Base-by-base conservation (phyloP, 768 basidiomycete species). In the Naganishia antarctica region DNA sequence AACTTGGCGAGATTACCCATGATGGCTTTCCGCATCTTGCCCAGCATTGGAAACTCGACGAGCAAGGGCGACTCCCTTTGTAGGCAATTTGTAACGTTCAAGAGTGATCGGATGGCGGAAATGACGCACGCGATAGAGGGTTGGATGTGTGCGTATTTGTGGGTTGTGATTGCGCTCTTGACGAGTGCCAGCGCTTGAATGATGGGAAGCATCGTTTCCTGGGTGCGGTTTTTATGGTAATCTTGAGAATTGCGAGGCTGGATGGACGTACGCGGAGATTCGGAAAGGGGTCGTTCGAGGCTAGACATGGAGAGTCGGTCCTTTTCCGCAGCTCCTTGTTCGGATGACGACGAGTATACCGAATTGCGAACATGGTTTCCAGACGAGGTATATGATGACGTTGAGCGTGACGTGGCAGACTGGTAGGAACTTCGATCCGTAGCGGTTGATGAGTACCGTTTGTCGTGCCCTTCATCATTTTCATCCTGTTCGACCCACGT, bases 41-140 rank as follows among this genome's bases (percentile, higher is more conserved):
- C 84, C 40, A 99, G 82, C 3, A 81, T 65, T 0, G 87, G 84
- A 70, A 85, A 85, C 48, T 80, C 81, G 68, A 82, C 84, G 21
- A 99, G 82, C 23, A 88, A 78, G 0, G 83, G 82, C 0, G 90
- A 87, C 68, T 94, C 90, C 47, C 90, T 86, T 43, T 86, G 84
- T 25, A 96, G 81, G 61, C 90, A 93, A 64, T 88, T 88, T 16
- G 90, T 86, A 12, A 87, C 84, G 29, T 86, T 84, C 46, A 99
- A 83, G 18, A 94, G 87, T 29, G 87, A 84, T 32, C 93, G 87
- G 49, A 98, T 91, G 60, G 89, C 90, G 13, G 91, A 91, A 69
- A 99, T 92, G 65, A 98, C 88, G 77, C 87, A 92, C 15, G 92
- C 93, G 0, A 93, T 90, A 2, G 91, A 88, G 6, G 94, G 92